phyloP scores from a whole-genome alignment of 2,329 filamentous ascomycete species.

The Chaetomiaceae sp. region DNA sequence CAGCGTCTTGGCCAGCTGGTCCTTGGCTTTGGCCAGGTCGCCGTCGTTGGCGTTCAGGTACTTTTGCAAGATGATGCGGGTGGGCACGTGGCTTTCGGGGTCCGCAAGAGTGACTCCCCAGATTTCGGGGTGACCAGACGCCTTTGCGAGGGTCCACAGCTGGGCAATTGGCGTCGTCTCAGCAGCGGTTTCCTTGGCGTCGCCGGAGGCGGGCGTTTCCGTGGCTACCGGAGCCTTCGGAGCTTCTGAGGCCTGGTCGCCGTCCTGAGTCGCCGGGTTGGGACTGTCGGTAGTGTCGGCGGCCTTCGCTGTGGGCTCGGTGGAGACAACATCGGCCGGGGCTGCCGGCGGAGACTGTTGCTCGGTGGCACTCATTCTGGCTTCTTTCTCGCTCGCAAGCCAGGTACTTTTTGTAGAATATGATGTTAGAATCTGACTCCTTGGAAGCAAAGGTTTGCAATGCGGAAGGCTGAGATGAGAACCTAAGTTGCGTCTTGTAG shows the following conservation, averaged over 20 bases:
- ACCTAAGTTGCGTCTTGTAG: no score
- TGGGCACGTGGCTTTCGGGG: conserved; percentile 58
- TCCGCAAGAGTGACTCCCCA: conserved; percentile 72
- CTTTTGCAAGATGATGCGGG: conserved; percentile 83
- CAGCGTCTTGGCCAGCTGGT: conserved; percentile 74
- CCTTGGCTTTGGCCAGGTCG: conserved; percentile 66
- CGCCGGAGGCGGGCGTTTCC: neutral
- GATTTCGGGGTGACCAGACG: conserved; percentile 64
- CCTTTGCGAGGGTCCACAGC: conserved; percentile 28
- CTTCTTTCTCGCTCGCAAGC: no score
- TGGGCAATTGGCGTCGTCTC: conserved; percentile 21
- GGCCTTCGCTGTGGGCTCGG: neutral
- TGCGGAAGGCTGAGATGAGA: no score
- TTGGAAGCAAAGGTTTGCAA: neutral
- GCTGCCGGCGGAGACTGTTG: neutral
- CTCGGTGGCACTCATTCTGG: neutral
- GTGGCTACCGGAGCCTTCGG: neutral
- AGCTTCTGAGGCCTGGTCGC: neutral
- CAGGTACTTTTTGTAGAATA: neutral
- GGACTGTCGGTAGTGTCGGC: neutral
- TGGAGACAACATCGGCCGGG: neutral
- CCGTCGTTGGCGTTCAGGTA: conserved; percentile 87
- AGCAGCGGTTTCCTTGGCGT: neutral
- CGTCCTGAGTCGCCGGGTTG: neutral
- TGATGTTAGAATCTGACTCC: no score